These are phyloP conservation scores for Meyerozyma guilliermondii DNA, from an alignment of 1,139 yeast genomes.

Conservation along the genomic window DNA sequence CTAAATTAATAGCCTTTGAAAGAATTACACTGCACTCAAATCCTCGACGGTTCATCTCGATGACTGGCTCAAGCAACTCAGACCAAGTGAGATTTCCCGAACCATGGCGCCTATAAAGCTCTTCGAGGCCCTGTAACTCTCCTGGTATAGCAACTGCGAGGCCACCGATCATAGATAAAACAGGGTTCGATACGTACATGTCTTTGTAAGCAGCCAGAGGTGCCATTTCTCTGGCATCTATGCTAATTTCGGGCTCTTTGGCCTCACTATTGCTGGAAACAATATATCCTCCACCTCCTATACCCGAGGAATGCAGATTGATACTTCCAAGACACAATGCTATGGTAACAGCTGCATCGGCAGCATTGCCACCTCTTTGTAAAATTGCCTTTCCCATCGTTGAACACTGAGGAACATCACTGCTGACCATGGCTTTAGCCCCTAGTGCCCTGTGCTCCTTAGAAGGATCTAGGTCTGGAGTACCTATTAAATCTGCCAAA, in stretches of 20 bases:
- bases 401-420: slow-evolving; percentile 72
- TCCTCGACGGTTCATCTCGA: slow-evolving; percentile 61
- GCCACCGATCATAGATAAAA: slow-evolving; percentile 69
- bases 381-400: slow-evolving; percentile 61
- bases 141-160: slow-evolving; percentile 87
- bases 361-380: slow-evolving; percentile 68
- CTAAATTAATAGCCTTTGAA: slow-evolving; percentile 22
- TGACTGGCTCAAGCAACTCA: slow-evolving; percentile 73
- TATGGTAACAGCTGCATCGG: slow-evolving; percentile 88
- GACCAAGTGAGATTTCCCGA: slow-evolving; percentile 70
- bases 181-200: slow-evolving; percentile 52
- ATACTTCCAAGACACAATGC: slow-evolving; percentile 84
- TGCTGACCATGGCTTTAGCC: slow-evolving; percentile 62
- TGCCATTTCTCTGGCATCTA: slow-evolving; percentile 88
- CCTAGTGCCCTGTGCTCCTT: slow-evolving; percentile 25
- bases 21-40: slow-evolving; percentile 54
- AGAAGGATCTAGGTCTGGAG: slow-evolving; percentile 32
- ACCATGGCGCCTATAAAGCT: slow-evolving; percentile 55
- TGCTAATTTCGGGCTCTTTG: slow-evolving; percentile 44
- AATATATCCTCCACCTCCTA: slow-evolving; percentile 89
- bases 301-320: slow-evolving; percentile 80
- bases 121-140: slow-evolving; percentile 75
- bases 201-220: slow-evolving; percentile 57
- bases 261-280: slow-evolving; percentile 39
- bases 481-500: slow-evolving; percentile 25